Evolutionary conservation across 768 basidiomycete genomes (phyloP).

Genomic region (Tulasnella sp.): DNA sequence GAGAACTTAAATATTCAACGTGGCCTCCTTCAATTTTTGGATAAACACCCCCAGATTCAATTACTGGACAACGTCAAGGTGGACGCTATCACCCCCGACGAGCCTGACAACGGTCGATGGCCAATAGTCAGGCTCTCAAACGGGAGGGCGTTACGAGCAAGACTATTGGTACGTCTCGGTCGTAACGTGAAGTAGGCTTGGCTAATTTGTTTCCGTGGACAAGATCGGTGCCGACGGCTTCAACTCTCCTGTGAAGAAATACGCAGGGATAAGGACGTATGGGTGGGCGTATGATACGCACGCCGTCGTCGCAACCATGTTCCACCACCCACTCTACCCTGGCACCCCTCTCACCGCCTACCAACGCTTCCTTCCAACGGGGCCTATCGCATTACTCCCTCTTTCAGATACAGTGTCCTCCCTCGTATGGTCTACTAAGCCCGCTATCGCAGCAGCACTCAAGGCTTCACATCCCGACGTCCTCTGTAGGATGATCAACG

Average conservation of each 20-base stretch:
- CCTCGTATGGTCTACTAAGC: conserved; percentile 88
- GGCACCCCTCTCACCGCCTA: conserved; percentile 60
- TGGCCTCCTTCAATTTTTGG: conserved; percentile 57
- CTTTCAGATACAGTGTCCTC: conserved; percentile 60
- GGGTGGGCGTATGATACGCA: conserved; percentile 88
- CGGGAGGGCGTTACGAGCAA: conserved; percentile 48
- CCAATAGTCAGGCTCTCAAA: conserved; percentile 65
- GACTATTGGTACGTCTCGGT: conserved; percentile 50
- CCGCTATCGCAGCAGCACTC: conserved; percentile 58
- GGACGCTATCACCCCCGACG: conserved; percentile 46
- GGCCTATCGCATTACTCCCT: conserved; percentile 91
- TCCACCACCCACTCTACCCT: conserved; percentile 49
- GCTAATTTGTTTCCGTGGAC: neutral
- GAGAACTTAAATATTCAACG: conserved; percentile 80
- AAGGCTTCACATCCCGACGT: conserved; percentile 50
- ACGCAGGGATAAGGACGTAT: conserved; percentile 71
- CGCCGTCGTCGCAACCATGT: conserved; percentile 80
- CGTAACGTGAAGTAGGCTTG: neutral
- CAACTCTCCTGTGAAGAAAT: conserved; percentile 85
- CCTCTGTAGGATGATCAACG: conserved; percentile 69
- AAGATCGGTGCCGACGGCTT: conserved; percentile 92
- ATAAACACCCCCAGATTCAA: conserved; percentile 38
- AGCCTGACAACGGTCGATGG: conserved; percentile 51
- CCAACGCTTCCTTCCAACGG: conserved; percentile 89
- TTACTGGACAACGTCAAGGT: conserved; percentile 68